These are phyloP conservation scores for Trichoderma arundinaceum DNA, from an alignment of 2,329 filamentous ascomycete species.

Conservation along the genomic window DNA sequence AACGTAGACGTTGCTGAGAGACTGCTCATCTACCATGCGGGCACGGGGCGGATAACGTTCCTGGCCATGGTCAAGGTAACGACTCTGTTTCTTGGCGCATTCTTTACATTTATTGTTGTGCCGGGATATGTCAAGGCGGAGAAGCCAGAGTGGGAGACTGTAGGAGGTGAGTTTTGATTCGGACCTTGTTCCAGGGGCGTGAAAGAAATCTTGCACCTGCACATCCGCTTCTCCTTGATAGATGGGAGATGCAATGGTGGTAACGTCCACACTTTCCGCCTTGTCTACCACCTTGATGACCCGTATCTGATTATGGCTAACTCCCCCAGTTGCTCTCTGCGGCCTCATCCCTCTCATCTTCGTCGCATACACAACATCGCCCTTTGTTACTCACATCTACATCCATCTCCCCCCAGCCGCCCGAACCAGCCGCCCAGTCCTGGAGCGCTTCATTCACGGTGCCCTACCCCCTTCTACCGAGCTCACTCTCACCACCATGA, in stretches of 20 bases:
- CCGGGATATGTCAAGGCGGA: slow-evolving; percentile 60
- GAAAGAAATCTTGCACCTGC: too few species aligned
- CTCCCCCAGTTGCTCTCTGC: slow-evolving; percentile 58
- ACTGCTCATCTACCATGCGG: slow-evolving; percentile 77
- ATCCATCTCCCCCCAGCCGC: slow-evolving; percentile 70
- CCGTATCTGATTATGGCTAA: not conserved
- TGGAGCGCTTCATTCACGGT: slow-evolving; percentile 57
- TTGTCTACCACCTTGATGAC: not conserved
- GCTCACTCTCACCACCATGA: slow-evolving; percentile 62
- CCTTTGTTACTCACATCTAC: slow-evolving; percentile 75
- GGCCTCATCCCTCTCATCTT: slow-evolving; percentile 69
- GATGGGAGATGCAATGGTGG: too few species aligned
- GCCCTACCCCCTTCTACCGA: slow-evolving; percentile 52
- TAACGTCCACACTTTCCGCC: too few species aligned
- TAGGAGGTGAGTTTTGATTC: slow-evolving; percentile 45
- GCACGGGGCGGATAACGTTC: slow-evolving; percentile 68
- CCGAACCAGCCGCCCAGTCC: slow-evolving; percentile 61
- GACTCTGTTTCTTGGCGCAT: slow-evolving; percentile 70
- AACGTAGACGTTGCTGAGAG: slow-evolving; percentile 58
- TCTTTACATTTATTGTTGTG: slow-evolving; percentile 68
- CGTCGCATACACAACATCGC: slow-evolving; percentile 67
- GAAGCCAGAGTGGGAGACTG: slow-evolving; percentile 45
- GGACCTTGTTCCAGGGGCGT: not conserved
- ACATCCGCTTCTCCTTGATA: too few species aligned
- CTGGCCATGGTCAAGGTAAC: slow-evolving; percentile 74